A percentile compares a stretch with the other conserved stretches of the same genome.
These are phyloP conservation scores for Histomonas meleagridis DNA, from an alignment of 208 protist species.

Conservation along the genomic window DNA sequence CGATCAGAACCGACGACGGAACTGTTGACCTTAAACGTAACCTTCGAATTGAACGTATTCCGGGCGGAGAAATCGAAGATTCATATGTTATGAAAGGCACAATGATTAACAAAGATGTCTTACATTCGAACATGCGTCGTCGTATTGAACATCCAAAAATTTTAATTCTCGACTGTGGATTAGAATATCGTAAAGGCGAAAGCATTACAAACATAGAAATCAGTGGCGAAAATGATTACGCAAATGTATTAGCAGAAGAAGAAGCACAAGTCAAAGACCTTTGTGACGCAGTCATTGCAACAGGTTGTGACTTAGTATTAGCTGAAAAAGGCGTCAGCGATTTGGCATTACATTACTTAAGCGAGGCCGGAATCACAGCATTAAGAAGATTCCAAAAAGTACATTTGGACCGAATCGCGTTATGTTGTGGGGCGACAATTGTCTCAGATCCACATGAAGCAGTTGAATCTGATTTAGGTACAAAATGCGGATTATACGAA, in stretches of 20 bases:
- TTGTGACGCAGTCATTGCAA: slow-evolving; percentile 84
- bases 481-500: slow-evolving; percentile 84
- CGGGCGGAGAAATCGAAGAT: slow-evolving; percentile 90
- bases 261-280: slow-evolving; percentile 90
- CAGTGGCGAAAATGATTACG: slow-evolving; percentile 86
- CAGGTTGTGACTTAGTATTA: slow-evolving; percentile 97
- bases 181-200: slow-evolving; percentile 99
- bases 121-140: slow-evolving; percentile 88
- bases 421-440: slow-evolving; percentile 82
- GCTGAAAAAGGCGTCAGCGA: slow-evolving; percentile 98
- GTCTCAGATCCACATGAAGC: slow-evolving; percentile 85
- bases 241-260: slow-evolving; percentile 85
- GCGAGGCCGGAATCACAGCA: slow-evolving; percentile 77
- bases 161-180: slow-evolving; percentile 87
- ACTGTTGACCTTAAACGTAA: slow-evolving; percentile 61
- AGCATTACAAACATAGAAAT: slow-evolving; percentile 90
- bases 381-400: slow-evolving; percentile 93
- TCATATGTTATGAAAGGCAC: slow-evolving; percentile 90
- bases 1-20: slow-evolving; percentile 57
- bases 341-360: slow-evolving; percentile 90
- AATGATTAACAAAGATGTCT: slow-evolving; percentile 99
- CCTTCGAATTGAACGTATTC: slow-evolving; percentile 88
- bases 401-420: slow-evolving; percentile 96
- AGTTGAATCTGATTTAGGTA: slow-evolving; percentile 87
- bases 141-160: slow-evolving; percentile 93